phyloP scores from a whole-genome alignment of 192 early-diverging fungal genomes.

The Geranomyces variabilis region DNA sequence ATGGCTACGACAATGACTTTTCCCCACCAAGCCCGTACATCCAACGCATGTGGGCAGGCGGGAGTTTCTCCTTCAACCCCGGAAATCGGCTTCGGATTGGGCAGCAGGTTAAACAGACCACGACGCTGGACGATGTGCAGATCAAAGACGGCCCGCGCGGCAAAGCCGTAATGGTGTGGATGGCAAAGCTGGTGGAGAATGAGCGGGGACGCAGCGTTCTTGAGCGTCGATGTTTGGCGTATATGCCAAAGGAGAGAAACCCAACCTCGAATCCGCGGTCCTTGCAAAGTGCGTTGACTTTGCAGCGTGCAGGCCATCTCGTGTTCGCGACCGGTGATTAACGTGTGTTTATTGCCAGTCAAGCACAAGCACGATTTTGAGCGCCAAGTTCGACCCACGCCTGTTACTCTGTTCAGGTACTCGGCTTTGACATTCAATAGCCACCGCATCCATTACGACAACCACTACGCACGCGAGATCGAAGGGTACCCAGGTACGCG shows the following conservation, averaged over 20 bases:
- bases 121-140: slow-evolving; percentile 56
- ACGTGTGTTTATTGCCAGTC: neutral
- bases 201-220: slow-evolving; percentile 59
- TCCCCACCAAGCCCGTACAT: slow-evolving; percentile 74
- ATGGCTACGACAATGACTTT: slow-evolving; percentile 82
- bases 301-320: neutral
- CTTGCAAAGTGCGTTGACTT: neutral
- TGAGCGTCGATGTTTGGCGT: slow-evolving; percentile 73
- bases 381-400: slow-evolving; percentile 58
- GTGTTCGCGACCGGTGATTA: neutral
- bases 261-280: neutral
- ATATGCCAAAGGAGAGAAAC: slow-evolving; percentile 40
- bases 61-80: slow-evolving; percentile 55
- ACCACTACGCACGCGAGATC: slow-evolving; percentile 62
- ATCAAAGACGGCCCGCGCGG: slow-evolving; percentile 56
- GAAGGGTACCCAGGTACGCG: slow-evolving; percentile 67
- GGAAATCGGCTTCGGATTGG: slow-evolving; percentile 67
- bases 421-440: slow-evolving; percentile 90
- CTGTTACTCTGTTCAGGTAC: slow-evolving; percentile 81
- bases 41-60: slow-evolving; percentile 90
- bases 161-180: slow-evolving; percentile 69
- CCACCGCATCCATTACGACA: slow-evolving; percentile 88
- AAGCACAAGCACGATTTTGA: slow-evolving; percentile 60
- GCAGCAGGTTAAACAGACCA: slow-evolving; percentile 63
- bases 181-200: slow-evolving; percentile 69